Evolutionary conservation across 1,139 yeast genomes (phyloP), one percentile per base, ranked within the genome.

Genomic region (Taiozyma sp.): DNA sequence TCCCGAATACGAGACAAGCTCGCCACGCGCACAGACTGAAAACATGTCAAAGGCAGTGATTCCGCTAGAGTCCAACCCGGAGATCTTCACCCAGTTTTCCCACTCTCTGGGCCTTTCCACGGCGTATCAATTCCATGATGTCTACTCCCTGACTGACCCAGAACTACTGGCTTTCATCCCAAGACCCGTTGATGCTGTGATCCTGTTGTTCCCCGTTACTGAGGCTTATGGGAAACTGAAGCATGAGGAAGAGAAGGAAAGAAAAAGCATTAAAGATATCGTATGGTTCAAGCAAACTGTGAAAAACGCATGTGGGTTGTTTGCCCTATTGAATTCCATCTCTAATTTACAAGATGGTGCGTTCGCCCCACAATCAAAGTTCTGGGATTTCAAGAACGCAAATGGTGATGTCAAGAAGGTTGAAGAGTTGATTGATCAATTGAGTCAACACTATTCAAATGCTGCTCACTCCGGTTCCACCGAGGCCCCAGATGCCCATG

Each of bases 41-140:
- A 24, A 24, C 26, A 53, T 50, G 54, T 41, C 56, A 16, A 29
- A 48, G 30, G 54, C 81, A 2, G 91, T 89, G 42, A 84, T 89
- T 14, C 98, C 99, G 3, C 71, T 93, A 44, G 99, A 93, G 66
- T 88, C 95, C 14, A 89, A 90, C 60, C 99, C 99, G 0, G 85
- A 77, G 21, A 82, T 93, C 9, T 90, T 93, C 71, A 80, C 87
- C n/a, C 73, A 72, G 1, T 81, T 89, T 58, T 85, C 91, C 2
- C 74, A 71, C 43, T 74, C 76, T 41, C 65, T 93, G 45, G 98
- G 98, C 0, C 73, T 91, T 6, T 68, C 81, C 0, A 77, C 81
- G 1, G 67, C 77, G 3, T 73, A 84, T 28, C 76, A 74, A 46
- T 91, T 88, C 67, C 82, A 79, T 52, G 99, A 93, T 62, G 88